Conservation (phyloP, 2,329 filamentous ascomycete genomes). For the Aspergillus brunneoviolaceus region DNA sequence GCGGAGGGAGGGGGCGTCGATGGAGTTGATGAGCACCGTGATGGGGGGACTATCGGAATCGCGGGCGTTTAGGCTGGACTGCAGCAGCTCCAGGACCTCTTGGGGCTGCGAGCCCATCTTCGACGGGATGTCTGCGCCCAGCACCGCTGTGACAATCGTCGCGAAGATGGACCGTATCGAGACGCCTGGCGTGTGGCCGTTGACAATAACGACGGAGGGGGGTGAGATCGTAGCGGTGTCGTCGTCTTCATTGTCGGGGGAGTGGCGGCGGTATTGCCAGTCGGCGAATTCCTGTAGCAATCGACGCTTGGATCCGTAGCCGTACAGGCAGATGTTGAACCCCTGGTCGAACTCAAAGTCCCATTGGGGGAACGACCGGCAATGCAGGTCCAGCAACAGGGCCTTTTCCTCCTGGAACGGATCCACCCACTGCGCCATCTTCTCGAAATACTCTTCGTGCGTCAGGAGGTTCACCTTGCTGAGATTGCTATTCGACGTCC, state of each 20-base stretch:
- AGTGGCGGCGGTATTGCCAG: constrained; percentile 57
- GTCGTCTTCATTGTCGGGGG: constrained; percentile 19
- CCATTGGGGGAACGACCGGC: constrained; percentile 87
- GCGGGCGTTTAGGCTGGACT: constrained; percentile 58
- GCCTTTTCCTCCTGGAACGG: constrained; percentile 68
- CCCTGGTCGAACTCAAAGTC: constrained; percentile 81
- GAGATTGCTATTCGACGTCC: constrained; percentile 85
- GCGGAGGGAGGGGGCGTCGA: constrained; percentile 77
- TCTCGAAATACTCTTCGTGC: constrained; percentile 85
- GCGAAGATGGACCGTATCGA: constrained; percentile 48
- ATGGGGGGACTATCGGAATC: constrained; percentile 46
- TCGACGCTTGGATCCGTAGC: constrained; percentile 82
- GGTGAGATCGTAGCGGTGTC: constrained; percentile 22
- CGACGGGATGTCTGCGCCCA: constrained; percentile 40
- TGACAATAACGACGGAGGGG: constrained; percentile 75
- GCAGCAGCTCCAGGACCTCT: constrained; percentile 67
- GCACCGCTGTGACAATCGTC: constrained; percentile 65
- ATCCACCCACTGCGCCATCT: constrained; percentile 64
- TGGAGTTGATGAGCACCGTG: constrained; percentile 77
- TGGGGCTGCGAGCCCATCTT: constrained; percentile 65
- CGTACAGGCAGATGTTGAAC: constrained; percentile 88
- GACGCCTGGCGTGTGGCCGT: constrained; percentile 66
- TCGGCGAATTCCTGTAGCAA: constrained; percentile 75
- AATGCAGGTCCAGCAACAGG: constrained; percentile 72
- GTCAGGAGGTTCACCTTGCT: constrained; percentile 73